Percentiles rank a stretch among this genome's conserved stretches.
Evolutionary conservation across 495 filamentous ascomycete species (phyloP).

Genomic region (Peziza echinospora): DNA sequence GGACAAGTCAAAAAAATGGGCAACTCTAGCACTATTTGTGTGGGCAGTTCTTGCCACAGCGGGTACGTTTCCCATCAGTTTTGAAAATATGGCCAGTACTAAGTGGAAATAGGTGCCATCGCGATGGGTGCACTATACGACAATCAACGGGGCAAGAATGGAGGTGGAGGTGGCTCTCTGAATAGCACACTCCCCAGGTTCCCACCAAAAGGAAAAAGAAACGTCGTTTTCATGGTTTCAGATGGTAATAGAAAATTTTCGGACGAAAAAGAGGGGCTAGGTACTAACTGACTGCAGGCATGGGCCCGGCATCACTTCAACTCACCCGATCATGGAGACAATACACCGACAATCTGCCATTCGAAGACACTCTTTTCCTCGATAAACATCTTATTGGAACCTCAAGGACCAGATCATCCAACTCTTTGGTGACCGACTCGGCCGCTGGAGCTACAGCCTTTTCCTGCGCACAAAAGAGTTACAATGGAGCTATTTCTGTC

Average conservation of each 20-base stretch:
- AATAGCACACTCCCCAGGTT: too few species aligned
- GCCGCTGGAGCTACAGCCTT: conserved; percentile 93
- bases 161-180: too few species aligned
- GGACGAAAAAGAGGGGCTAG: background rate
- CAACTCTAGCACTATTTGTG: conserved; percentile 49
- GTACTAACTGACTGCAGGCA: conserved; percentile 25
- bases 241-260: conserved; percentile 29
- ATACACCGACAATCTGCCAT: conserved; percentile 36
- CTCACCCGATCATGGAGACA: conserved; percentile 72
- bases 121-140: background rate
- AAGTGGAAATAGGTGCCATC: background rate
- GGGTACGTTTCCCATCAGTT: conserved; percentile 20
- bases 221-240: conserved; percentile 95
- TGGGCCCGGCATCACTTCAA: conserved; percentile 79
- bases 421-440: conserved; percentile 72
- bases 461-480: conserved; percentile 75
- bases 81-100: too few species aligned
- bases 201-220: conserved; percentile 53
- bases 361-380: conserved; percentile 49
- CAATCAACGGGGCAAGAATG: background rate
- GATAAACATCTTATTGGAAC: conserved; percentile 76
- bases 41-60: conserved; percentile 84
- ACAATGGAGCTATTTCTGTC: conserved; percentile 87
- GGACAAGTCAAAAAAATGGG: conserved; percentile 31
- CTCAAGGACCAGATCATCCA: conserved; percentile 63